Evolutionary conservation across 768 basidiomycete species (phyloP).

Genomic region (Tulasnella sp.): DNA sequence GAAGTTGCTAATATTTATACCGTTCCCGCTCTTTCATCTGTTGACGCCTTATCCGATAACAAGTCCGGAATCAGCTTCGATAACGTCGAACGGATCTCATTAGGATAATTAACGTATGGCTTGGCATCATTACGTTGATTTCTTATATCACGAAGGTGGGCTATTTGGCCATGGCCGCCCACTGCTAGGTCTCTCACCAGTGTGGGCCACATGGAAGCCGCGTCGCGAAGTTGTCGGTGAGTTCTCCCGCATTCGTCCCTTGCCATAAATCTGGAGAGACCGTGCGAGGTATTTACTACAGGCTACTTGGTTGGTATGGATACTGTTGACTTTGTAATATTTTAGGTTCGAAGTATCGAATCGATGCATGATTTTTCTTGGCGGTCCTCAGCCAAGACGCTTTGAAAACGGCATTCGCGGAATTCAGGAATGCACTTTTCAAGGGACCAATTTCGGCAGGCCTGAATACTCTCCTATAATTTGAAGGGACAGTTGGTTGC

Average conservation of each 20-base stretch:
- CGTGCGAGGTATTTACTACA: neutral
- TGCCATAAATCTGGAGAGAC: neutral
- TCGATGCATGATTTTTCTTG: neutral
- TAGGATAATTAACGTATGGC: neutral
- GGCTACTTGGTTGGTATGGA: slow-evolving; percentile 28
- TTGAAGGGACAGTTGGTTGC: neutral
- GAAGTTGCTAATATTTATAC: neutral
- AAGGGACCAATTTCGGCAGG: neutral
- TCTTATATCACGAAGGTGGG: neutral
- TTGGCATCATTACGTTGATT: neutral
- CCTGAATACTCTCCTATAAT: neutral
- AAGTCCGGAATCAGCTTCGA: neutral
- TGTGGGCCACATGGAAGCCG: slow-evolving; percentile 1
- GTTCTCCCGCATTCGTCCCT: neutral
- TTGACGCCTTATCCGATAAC: neutral
- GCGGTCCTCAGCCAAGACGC: neutral
- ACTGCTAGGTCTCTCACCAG: neutral
- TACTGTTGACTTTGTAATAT: neutral
- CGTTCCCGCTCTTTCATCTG: neutral
- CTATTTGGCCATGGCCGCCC: neutral
- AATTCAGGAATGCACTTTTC: neutral
- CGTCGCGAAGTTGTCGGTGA: neutral
- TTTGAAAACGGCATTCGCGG: neutral
- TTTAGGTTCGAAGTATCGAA: neutral
- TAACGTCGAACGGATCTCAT: neutral